Conservation (phyloP, 148 eudicot species). For the Agrostemma githago region DNA sequence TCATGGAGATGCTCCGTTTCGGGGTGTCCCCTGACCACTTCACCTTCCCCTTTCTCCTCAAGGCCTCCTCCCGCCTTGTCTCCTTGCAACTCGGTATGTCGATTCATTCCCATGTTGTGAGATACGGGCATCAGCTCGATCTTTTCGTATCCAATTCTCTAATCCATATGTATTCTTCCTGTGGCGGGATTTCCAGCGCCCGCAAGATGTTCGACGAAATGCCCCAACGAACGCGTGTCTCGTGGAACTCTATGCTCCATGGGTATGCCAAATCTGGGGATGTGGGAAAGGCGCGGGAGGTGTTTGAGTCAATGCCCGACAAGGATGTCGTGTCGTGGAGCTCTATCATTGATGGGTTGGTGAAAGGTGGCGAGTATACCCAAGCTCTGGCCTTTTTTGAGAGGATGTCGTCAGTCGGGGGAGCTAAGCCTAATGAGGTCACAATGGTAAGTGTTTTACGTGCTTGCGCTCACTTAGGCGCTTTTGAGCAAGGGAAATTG, state of each 20-base stretch:
- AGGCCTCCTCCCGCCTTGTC: constrained; percentile 48
- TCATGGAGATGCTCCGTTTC: constrained; percentile 46
- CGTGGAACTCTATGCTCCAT: constrained; percentile 79
- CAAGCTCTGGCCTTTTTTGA: constrained; percentile 63
- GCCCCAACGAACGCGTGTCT: constrained; percentile 47
- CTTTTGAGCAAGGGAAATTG: constrained; percentile 62
- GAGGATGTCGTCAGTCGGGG: constrained; percentile 46
- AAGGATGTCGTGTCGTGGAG: constrained; percentile 90
- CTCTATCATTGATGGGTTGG: constrained; percentile 78
- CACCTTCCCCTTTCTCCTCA: constrained; percentile 70
- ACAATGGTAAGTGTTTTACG: constrained; percentile 86
- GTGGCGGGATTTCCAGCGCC: constrained; percentile 37
- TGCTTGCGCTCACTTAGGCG: constrained; percentile 88
- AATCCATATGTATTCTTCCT: constrained; percentile 64
- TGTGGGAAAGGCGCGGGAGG: constrained; percentile 39
- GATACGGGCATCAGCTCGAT: constrained; percentile 53
- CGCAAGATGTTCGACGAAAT: constrained; percentile 76
- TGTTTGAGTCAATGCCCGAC: constrained; percentile 63
- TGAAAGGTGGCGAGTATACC: constrained; percentile 50
- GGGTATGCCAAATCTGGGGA: constrained; percentile 78
- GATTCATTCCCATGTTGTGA: constrained; percentile 38
- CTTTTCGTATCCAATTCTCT: constrained; percentile 59
- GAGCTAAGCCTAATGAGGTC: constrained; percentile 67
- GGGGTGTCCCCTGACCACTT: constrained; percentile 54
- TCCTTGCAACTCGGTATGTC: constrained; percentile 35